A percentile compares a stretch with the other conserved stretches of the same genome.
These are phyloP conservation scores for Ustilago bromivora DNA, from an alignment of 1,284 basidiomycete genomes.

Conservation along the genomic window DNA sequence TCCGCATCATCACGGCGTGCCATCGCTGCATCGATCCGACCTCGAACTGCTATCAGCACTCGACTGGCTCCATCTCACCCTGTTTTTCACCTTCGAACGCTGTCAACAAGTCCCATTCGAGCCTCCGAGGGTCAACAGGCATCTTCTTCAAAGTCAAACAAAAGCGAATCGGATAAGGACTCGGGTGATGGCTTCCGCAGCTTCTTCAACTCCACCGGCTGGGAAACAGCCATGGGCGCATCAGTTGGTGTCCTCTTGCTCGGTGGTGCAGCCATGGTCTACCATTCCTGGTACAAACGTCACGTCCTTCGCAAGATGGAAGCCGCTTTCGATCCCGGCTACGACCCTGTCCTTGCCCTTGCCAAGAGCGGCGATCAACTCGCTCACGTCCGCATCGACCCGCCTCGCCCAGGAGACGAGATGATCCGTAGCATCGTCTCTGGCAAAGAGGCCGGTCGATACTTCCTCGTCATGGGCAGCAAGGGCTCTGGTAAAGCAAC, in stretches of 20 bases:
- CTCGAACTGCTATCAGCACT: neutral
- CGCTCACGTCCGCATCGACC: conserved; percentile 53
- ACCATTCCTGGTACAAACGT: conserved; percentile 63
- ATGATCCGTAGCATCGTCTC: conserved; percentile 60
- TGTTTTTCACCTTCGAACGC: neutral
- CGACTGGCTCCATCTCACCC: neutral
- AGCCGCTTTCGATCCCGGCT: conserved; percentile 61
- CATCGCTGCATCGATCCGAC: conserved; percentile 1
- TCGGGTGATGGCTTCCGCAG: conserved; percentile 35
- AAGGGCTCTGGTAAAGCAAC: conserved; percentile 63
- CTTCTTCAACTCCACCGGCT: conserved; percentile 64
- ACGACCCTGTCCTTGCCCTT: conserved; percentile 62
- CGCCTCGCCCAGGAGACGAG: conserved; percentile 57
- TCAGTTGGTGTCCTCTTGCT: conserved; percentile 60
- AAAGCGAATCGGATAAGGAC: conserved; percentile 25
- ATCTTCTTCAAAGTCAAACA: conserved; percentile 10
- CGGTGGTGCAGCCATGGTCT: conserved; percentile 61
- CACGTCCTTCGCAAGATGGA: conserved; percentile 64
- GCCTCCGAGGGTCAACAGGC: conserved; percentile 17
- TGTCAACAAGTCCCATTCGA: conserved; percentile 12
- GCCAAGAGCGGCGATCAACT: conserved; percentile 57
- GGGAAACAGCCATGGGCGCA: conserved; percentile 66
- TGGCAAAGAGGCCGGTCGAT: conserved; percentile 62
- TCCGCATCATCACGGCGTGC: conserved; percentile 27
- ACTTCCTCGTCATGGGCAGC: conserved; percentile 64